phyloP scores from a whole-genome alignment of 371 early-diverging fungal genomes.

The Zopfochytrium polystomum region DNA sequence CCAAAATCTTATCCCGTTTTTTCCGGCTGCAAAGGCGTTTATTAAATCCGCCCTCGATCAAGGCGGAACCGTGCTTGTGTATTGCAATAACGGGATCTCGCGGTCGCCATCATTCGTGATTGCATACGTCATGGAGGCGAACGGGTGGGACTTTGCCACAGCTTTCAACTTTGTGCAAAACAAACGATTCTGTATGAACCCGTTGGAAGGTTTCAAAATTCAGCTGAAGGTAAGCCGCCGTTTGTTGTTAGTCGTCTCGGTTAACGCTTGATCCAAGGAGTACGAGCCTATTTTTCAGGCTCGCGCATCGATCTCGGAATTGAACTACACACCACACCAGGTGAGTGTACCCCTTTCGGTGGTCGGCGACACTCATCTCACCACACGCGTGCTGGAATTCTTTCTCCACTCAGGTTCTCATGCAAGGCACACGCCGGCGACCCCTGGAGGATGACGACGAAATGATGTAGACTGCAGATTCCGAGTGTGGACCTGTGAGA shows the following conservation, averaged over 20 bases:
- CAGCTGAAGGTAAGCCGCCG: constrained; percentile 67
- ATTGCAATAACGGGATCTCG: constrained; percentile 83
- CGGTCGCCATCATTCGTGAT: constrained; percentile 83
- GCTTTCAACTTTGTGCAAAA: constrained; percentile 81
- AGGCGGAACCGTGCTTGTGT: constrained; percentile 69
- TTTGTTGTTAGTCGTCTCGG: background rate
- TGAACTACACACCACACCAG: constrained; percentile 28
- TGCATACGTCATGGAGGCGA: constrained; percentile 80
- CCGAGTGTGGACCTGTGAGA: too few species aligned
- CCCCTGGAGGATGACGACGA: constrained; percentile 51
- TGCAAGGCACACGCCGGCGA: constrained; percentile 53
- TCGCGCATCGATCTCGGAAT: constrained; percentile 38
- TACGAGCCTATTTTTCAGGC: constrained; percentile 76
- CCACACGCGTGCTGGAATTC: background rate
- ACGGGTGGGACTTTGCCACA: constrained; percentile 59
- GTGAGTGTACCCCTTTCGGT: too few species aligned
- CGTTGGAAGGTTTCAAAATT: constrained; percentile 74
- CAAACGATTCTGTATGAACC: constrained; percentile 79
- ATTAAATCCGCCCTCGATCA: constrained; percentile 54
- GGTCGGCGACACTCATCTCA: background rate
- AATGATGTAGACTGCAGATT: too few species aligned
- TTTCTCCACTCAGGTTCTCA: constrained; percentile 32
- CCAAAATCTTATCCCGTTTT: constrained; percentile 75
- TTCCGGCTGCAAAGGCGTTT: constrained; percentile 58
- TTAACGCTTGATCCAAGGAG: constrained; percentile 46